These are phyloP conservation scores for Syzygium grande DNA, from an alignment of 345 rosid genomes.

Conservation along the genomic window DNA sequence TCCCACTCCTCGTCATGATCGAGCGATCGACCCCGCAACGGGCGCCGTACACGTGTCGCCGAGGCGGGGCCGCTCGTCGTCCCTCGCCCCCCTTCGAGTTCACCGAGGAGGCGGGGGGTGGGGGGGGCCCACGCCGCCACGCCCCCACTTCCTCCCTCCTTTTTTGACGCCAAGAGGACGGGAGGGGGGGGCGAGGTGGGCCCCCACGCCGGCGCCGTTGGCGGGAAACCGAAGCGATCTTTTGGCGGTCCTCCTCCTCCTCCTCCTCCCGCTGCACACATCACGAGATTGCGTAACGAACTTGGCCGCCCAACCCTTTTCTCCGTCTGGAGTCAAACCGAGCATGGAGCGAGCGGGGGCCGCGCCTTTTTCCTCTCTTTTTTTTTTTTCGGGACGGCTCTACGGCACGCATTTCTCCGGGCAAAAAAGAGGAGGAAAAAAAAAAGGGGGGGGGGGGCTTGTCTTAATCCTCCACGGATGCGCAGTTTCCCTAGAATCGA, in stretches of 20 bases:
- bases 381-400: neutral
- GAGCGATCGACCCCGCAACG: neutral
- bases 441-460: neutral
- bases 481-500: neutral
- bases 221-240: constrained; percentile 36
- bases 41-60: neutral
- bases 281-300: constrained; percentile 10
- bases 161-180: constrained; percentile 23
- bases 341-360: neutral
- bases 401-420: neutral
- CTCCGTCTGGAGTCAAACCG: neutral
- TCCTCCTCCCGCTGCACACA: too few relatives aligned
- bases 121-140: neutral
- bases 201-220: constrained; percentile 12
- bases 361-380: neutral
- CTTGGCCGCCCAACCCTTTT: neutral
- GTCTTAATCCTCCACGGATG: neutral
- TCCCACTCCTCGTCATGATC: neutral
- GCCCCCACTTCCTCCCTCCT: neutral
- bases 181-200: neutral
- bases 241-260: constrained; percentile 3
- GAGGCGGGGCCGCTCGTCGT: neutral
- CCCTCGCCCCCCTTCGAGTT: neutral
- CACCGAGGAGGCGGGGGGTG: neutral
- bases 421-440: neutral